Conservation (phyloP, 78 protist species). For the Planoprotostelium fungivorum region DNA sequence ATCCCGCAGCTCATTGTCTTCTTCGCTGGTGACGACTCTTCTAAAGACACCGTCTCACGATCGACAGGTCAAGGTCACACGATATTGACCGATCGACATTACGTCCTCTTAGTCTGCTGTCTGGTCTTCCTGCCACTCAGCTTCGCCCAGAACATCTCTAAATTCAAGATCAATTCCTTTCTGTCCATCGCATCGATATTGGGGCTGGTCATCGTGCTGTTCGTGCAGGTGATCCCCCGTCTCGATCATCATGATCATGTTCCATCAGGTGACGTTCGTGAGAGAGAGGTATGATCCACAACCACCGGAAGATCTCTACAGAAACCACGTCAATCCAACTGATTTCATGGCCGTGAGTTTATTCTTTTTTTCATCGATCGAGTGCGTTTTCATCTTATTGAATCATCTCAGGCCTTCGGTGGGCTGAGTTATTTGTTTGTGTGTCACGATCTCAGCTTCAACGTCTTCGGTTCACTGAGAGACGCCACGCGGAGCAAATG, state of each 20-base stretch:
- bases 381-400: neutral
- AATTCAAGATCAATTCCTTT: neutral
- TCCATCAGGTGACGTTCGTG: neutral
- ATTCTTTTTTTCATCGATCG: neutral
- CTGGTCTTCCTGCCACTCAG: neutral
- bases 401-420: neutral
- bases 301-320: neutral
- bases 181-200: neutral
- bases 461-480: neutral
- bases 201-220: neutral
- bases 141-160: neutral
- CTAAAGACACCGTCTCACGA: neutral
- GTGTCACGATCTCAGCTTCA: neutral
- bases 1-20: neutral
- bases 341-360: neutral
- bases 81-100: neutral
- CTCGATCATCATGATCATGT: no score
- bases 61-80: neutral
- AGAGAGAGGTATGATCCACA: neutral
- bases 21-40: neutral
- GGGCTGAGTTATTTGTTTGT: neutral
- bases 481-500: neutral
- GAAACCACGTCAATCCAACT: neutral
- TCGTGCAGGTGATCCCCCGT: no score
- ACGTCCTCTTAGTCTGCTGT: neutral